Conservation (phyloP, 192 early-diverging fungal genomes). For the Martensiomyces pterosporus region DNA sequence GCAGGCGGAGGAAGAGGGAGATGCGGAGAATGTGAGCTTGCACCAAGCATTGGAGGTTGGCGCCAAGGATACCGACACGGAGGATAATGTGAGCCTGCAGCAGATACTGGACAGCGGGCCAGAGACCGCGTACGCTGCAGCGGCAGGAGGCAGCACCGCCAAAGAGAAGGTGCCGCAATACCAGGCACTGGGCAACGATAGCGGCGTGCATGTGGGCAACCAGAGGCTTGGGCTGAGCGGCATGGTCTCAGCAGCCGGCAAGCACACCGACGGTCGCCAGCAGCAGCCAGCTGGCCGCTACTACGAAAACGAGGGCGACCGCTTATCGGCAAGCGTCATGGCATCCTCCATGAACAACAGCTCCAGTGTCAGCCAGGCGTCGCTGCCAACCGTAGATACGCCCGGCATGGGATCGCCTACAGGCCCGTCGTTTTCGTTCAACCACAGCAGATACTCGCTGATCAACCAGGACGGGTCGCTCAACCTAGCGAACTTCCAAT, state of each 20-base stretch:
- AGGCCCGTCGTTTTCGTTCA: conserved; percentile 41
- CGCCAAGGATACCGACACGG: conserved; percentile 7
- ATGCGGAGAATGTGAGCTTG: too few species aligned
- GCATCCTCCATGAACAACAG: too few species aligned
- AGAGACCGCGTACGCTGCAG: too few species aligned
- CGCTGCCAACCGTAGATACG: conserved; percentile 5
- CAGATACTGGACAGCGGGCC: conserved; percentile 1
- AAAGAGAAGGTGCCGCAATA: neutral
- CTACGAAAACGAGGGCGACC: neutral
- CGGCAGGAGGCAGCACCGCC: too few species aligned
- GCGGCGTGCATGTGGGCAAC: conserved; percentile 38
- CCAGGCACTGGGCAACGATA: conserved; percentile 41
- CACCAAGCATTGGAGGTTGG: conserved; percentile 1
- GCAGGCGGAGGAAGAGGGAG: too few species aligned
- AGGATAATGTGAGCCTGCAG: neutral
- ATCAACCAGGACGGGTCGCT: conserved; percentile 49
- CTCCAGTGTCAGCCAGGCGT: conserved; percentile 18
- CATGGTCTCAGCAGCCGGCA: too few species aligned
- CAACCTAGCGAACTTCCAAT: conserved; percentile 40
- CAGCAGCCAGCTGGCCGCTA: too few species aligned
- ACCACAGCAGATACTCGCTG: conserved; percentile 47
- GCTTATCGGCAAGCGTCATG: neutral
- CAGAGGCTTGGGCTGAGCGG: neutral
- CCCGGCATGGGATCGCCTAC: conserved; percentile 16
- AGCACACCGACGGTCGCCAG: too few species aligned